These are phyloP conservation scores for Aegilops umbellulata DNA, from an alignment of 176 grass and related monocot genomes.

Conservation along the genomic window DNA sequence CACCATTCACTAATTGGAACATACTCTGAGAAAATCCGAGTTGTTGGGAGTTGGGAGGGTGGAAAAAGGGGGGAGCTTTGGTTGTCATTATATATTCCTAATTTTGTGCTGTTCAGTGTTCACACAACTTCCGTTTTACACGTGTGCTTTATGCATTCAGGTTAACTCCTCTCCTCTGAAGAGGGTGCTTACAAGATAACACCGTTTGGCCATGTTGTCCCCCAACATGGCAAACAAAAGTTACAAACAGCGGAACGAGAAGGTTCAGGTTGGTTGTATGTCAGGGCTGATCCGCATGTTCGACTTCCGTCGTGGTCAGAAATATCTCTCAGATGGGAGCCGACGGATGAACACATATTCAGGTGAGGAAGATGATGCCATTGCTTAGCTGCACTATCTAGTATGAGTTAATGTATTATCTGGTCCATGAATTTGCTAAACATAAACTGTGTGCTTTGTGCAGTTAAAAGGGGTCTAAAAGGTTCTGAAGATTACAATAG, in stretches of 20 bases:
- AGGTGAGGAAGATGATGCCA: constrained; percentile 42
- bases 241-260: constrained; percentile 31
- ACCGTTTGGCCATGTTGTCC: constrained; percentile 34
- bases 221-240: constrained; percentile 61
- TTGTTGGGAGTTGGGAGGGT: constrained; percentile 4
- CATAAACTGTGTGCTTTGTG: constrained; percentile 28
- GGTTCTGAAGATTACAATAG: constrained; percentile 19
- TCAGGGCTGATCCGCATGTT: constrained; percentile 77
- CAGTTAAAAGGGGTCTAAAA: constrained; percentile 51
- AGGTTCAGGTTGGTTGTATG: constrained; percentile 59
- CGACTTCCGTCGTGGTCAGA: constrained; percentile 66
- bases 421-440: constrained; percentile 11
- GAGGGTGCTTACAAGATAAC: constrained; percentile 15
- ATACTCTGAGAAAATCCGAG: constrained; percentile 1
- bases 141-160: constrained; percentile 21
- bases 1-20: constrained; percentile 9
- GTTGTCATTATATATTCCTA: not conserved
- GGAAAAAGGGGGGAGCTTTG: not conserved
- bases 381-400: constrained; percentile 2
- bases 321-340: constrained; percentile 71
- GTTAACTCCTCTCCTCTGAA: constrained; percentile 28
- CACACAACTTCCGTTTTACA: constrained; percentile 16
- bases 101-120: not conserved
- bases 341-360: constrained; percentile 20
- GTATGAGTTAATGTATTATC: constrained; percentile 18